These are phyloP conservation scores for Coniella lustricola DNA, from an alignment of 2,329 filamentous ascomycete species.

Conservation along the genomic window DNA sequence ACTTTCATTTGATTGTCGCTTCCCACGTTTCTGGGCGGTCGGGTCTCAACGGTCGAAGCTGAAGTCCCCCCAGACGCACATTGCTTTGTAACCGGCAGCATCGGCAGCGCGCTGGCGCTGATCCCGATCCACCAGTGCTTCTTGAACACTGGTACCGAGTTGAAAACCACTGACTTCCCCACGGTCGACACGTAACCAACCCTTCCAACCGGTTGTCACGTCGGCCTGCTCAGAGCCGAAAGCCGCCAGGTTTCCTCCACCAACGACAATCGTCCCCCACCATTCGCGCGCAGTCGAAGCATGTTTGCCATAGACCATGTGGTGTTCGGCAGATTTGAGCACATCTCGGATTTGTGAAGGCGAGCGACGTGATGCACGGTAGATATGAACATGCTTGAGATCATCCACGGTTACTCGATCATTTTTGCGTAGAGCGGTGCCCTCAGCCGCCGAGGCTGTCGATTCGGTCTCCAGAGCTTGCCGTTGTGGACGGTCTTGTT, in stretches of 20 bases:
- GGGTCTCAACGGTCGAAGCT: slow-evolving; percentile 27
- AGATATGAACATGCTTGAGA: slow-evolving; percentile 45
- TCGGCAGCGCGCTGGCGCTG: slow-evolving; percentile 34
- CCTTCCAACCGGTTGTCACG: slow-evolving; percentile 32
- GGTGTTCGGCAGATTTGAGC: slow-evolving; percentile 34
- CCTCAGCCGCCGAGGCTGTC: neutral
- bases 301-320: slow-evolving; percentile 44
- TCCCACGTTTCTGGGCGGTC: neutral
- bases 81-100: slow-evolving; percentile 38
- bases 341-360: slow-evolving; percentile 22
- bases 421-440: neutral
- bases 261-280: slow-evolving; percentile 53
- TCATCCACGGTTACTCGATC: slow-evolving; percentile 24
- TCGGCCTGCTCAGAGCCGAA: slow-evolving; percentile 17
- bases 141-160: slow-evolving; percentile 33
- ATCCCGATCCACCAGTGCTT: slow-evolving; percentile 36
- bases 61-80: slow-evolving; percentile 44
- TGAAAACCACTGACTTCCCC: slow-evolving; percentile 34
- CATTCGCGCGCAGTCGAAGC: slow-evolving; percentile 40
- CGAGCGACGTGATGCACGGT: slow-evolving; percentile 30
- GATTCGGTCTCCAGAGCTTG: neutral
- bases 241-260: slow-evolving; percentile 28
- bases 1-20: neutral
- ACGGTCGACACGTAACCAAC: slow-evolving; percentile 47
- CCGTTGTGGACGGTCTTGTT: neutral